Evolutionary conservation across 2,329 filamentous ascomycete species (phyloP).

Genomic region (Xenosphaeropsis pyriputrescens): DNA sequence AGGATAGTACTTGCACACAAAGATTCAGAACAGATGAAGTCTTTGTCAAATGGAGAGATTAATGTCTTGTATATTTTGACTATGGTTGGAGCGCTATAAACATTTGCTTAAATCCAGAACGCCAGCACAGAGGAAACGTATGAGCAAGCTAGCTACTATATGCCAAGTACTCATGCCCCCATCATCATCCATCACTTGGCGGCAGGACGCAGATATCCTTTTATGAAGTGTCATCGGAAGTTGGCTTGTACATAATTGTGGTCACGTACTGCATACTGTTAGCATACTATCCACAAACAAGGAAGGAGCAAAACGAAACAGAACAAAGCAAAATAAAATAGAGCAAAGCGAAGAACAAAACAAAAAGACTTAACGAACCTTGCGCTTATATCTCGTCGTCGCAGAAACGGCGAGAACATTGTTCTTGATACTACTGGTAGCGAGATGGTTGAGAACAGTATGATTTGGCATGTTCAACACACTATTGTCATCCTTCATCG

Average conservation of each 20-base stretch:
- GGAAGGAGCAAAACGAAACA: no score
- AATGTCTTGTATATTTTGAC: conserved; percentile 4
- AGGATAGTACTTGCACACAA: conserved; percentile 75
- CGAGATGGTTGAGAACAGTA: conserved; percentile 89
- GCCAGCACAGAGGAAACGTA: no score
- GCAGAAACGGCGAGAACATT: conserved; percentile 89
- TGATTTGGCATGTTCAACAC: conserved; percentile 96
- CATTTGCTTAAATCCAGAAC: no score
- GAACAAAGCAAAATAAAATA: no score
- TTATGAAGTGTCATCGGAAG: conserved; percentile 27
- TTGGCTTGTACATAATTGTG: conserved; percentile 91
- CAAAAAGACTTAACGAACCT: conserved; percentile 38
- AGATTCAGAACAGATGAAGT: conserved; percentile 75
- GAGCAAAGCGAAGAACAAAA: no score
- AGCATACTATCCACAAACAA: neutral
- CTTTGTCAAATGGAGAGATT: conserved; percentile 62
- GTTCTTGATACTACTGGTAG: conserved; percentile 96
- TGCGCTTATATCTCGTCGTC: conserved; percentile 93
- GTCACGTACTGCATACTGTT: conserved; percentile 54
- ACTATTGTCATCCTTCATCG: conserved; percentile 96
- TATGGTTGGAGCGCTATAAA: no score
- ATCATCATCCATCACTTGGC: no score
- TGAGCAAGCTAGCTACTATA: no score
- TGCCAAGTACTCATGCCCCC: no score
- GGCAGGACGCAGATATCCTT: neutral